phyloP scores from a whole-genome alignment of 73 alveolate species.

The Effrenium voratum region DNA sequence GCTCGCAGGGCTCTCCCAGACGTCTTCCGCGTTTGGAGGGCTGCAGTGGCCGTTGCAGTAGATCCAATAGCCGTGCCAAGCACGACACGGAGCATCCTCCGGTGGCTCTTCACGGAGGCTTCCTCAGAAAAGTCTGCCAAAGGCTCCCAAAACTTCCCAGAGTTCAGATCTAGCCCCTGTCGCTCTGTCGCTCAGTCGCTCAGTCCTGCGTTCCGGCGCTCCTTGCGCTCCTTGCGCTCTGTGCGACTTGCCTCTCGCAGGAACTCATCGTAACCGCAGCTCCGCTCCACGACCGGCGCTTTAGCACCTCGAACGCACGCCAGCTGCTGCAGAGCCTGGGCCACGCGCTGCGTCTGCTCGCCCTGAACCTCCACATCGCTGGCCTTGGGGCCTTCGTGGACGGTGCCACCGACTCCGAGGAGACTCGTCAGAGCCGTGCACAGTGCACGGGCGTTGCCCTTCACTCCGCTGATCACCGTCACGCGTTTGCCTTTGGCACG shows the following conservation, averaged over 20 bases:
- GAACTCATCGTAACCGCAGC: constrained; percentile 69
- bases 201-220: constrained; percentile 58
- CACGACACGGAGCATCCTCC: constrained; percentile 78
- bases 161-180: no score
- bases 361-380: constrained; percentile 24
- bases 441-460: constrained; percentile 66
- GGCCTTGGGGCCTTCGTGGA: constrained; percentile 8
- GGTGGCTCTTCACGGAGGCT: constrained; percentile 74
- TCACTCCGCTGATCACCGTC: constrained; percentile 61
- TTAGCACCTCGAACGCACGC: constrained; percentile 42
- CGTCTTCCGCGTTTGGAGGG: neutral
- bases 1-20: neutral
- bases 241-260: constrained; percentile 1
- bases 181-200: neutral
- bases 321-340: constrained; percentile 42
- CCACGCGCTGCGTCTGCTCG: constrained; percentile 70
- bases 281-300: constrained; percentile 52
- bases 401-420: constrained; percentile 83
- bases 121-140: no score
- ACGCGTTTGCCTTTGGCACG: constrained; percentile 81
- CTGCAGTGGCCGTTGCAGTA: constrained; percentile 74
- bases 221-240: constrained; percentile 32
- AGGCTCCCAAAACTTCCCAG: no score
- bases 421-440: constrained; percentile 53
- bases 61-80: constrained; percentile 89